A percentile compares a stretch with the other conserved stretches of the same genome.
Evolutionary conservation across 2,329 filamentous ascomycete species (phyloP).

Genomic region (Penicillium hordei): DNA sequence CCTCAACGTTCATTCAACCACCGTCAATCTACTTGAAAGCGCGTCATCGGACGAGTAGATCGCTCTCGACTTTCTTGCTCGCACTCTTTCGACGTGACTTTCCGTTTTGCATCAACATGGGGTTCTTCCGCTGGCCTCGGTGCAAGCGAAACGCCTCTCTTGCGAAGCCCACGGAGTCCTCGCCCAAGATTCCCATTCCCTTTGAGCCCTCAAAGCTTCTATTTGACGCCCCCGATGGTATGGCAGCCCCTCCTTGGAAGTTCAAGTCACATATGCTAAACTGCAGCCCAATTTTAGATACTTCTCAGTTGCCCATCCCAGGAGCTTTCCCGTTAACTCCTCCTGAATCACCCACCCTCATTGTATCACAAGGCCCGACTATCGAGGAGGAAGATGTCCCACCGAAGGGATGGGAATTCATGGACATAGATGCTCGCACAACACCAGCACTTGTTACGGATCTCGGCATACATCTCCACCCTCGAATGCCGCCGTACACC

Average conservation of each 20-base stretch:
- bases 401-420: constrained; percentile 5
- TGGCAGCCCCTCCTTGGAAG: background rate
- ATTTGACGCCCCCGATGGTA: background rate
- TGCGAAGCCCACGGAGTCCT: background rate
- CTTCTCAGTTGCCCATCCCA: constrained; percentile 10
- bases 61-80: background rate
- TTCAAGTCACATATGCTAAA: constrained; percentile 3
- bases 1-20: constrained; percentile 1
- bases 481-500: constrained; percentile 4
- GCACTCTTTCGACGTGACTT: background rate
- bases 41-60: constrained; percentile 11
- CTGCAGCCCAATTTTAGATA: background rate
- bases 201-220: background rate
- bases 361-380: background rate
- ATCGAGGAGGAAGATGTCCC: constrained; percentile 8
- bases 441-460: constrained; percentile 19
- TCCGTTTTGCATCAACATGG: constrained; percentile 1
- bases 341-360: constrained; percentile 16
- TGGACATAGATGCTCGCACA: constrained; percentile 9
- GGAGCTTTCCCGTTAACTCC: constrained; percentile 22
- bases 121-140: constrained; percentile 10
- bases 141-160: background rate
- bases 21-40: constrained; percentile 1
- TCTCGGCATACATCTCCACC: constrained; percentile 19
- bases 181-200: background rate